Percentiles rank a stretch among this genome's conserved stretches.
Evolutionary conservation across 2,329 filamentous ascomycete species (phyloP).

Genomic region (Trichoderma oligosporum): DNA sequence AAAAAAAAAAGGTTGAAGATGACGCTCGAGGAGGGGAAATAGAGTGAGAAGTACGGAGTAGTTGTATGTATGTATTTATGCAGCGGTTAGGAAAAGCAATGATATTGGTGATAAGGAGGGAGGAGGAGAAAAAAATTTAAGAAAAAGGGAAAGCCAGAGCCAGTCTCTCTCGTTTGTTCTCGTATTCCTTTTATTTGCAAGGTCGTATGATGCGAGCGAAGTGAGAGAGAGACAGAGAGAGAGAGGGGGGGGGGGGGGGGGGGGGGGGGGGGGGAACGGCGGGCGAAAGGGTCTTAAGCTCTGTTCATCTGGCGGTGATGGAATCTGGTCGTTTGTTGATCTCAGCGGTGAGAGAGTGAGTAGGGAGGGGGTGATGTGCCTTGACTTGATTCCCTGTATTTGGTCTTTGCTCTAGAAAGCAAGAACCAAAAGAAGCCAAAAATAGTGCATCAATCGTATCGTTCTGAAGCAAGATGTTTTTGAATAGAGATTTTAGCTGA

Average conservation of each 20-base stretch:
- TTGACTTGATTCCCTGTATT: no score
- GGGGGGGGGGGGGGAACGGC: neutral
- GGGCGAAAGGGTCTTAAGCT: slow-evolving; percentile 1
- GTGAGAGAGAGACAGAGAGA: no score
- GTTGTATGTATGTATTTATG: no score
- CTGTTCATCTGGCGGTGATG: slow-evolving; percentile 14
- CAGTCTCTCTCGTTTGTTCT: neutral
- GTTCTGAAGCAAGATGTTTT: no score
- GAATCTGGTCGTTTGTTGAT: neutral
- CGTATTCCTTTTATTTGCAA: neutral
- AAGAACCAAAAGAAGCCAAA: neutral
- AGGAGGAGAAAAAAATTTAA: no score
- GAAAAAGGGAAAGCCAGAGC: neutral
- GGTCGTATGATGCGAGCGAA: neutral
- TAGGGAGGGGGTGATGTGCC: neutral
- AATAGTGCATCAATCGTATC: neutral
- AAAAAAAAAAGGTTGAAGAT: no score
- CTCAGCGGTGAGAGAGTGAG: slow-evolving; percentile 8
- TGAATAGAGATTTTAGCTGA: neutral
- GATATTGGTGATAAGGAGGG: no score
- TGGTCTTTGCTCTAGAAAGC: neutral
- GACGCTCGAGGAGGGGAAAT: no score
- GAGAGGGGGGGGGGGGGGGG: no score
- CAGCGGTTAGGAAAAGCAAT: no score
- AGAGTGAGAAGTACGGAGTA: no score